Percentiles rank a stretch among this genome's conserved stretches.
phyloP scores from a whole-genome alignment of 106 monocot genomes.

The Allium fistulosum region DNA sequence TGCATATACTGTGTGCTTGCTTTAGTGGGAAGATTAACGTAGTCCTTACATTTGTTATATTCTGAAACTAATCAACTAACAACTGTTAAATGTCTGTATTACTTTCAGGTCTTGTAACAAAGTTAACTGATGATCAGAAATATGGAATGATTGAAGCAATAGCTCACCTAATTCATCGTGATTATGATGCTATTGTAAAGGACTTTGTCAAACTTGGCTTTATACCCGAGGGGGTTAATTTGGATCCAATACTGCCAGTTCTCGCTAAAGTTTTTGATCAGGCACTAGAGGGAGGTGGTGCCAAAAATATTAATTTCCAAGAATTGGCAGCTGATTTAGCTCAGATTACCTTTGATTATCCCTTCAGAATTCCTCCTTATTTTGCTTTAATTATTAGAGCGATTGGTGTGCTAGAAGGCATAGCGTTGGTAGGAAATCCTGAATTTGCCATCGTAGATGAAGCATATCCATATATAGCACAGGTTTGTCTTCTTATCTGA shows the following conservation, averaged over 20 bases:
- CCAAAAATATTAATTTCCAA: slow-evolving; percentile 98
- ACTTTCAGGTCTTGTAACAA: slow-evolving; percentile 83
- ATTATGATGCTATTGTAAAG: slow-evolving; percentile 91
- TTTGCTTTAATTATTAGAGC: slow-evolving; percentile 99
- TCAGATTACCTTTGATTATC: slow-evolving; percentile 97
- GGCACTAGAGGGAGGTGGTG: slow-evolving; percentile 97
- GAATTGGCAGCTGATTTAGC: slow-evolving; percentile 95
- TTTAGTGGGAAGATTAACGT: not conserved
- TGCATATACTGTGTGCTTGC: too few relatives aligned
- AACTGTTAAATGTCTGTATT: not conserved
- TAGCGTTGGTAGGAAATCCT: slow-evolving; percentile 94
- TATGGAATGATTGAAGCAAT: slow-evolving; percentile 99
- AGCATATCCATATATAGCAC: slow-evolving; percentile 99
- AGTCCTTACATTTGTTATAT: not conserved
- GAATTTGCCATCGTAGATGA: slow-evolving; percentile 98
- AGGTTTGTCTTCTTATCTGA: slow-evolving; percentile 36
- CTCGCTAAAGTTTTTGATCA: slow-evolving; percentile 99
- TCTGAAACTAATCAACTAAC: not conserved
- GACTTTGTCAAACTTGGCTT: slow-evolving; percentile 98
- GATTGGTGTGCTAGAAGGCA: slow-evolving; percentile 97
- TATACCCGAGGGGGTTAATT: slow-evolving; percentile 97
- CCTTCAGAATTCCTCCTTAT: slow-evolving; percentile 98
- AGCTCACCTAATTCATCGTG: slow-evolving; percentile 97
- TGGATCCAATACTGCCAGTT: slow-evolving; percentile 89
- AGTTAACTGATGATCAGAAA: slow-evolving; percentile 92